These are phyloP conservation scores for Suillus cothurnatus DNA, from an alignment of 768 basidiomycete species.

Conservation along the genomic window DNA sequence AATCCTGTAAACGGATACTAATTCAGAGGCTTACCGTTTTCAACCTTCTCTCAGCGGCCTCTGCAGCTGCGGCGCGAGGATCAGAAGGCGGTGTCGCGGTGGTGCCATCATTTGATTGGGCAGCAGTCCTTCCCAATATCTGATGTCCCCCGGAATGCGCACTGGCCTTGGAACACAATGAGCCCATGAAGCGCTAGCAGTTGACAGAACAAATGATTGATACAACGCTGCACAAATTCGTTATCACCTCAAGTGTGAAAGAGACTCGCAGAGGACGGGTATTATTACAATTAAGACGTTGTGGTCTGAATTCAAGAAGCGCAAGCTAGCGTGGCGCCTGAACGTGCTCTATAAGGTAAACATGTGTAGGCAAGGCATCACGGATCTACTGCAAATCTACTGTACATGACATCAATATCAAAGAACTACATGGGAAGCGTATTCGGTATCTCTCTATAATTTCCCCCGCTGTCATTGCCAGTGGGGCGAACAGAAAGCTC, in stretches of 20 bases:
- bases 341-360: neutral
- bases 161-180: conserved; percentile 55
- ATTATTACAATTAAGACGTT: conserved; percentile 3
- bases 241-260: conserved; percentile 6
- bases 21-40: conserved; percentile 48
- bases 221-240: neutral
- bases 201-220: neutral
- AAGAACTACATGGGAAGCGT: conserved; percentile 23
- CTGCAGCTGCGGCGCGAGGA: conserved; percentile 58
- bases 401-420: neutral
- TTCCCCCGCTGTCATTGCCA: conserved; percentile 38
- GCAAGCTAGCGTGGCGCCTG: neutral
- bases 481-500: conserved; percentile 28
- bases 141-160: conserved; percentile 48
- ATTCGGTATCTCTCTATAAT: conserved; percentile 48
- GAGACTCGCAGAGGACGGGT: neutral
- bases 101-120: conserved; percentile 29
- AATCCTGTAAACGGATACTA: conserved; percentile 23
- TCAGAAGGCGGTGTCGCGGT: conserved; percentile 28
- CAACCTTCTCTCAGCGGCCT: conserved; percentile 62
- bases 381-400: neutral
- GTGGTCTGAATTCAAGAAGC: conserved; percentile 7
- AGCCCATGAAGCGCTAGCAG: conserved; percentile 46
- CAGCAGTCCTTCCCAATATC: conserved; percentile 44
- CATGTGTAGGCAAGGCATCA: neutral